phyloP scores from a whole-genome alignment of 2,329 filamentous ascomycete genomes.

The Ambrosiella xylebori region DNA sequence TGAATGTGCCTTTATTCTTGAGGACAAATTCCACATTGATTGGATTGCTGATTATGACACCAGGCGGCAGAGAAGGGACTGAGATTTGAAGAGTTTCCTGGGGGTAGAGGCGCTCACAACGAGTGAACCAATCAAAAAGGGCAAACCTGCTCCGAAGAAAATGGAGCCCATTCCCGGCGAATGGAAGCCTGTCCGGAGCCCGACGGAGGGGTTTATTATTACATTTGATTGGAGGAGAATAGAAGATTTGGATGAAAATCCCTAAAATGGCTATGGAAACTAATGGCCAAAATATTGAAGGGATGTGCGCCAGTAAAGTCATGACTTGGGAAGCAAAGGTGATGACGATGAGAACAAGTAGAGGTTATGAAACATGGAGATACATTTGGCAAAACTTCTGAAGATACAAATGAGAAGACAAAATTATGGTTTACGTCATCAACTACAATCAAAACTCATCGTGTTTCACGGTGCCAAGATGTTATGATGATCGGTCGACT shows the following conservation, averaged over 20 bases:
- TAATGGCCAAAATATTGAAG: neutral
- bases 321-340: too few relatives aligned
- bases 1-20: conserved; percentile 41
- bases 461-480: neutral
- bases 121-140: conserved; percentile 45
- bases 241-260: conserved; percentile 37
- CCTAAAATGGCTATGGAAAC: conserved; percentile 25
- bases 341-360: too few relatives aligned
- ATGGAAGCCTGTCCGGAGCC: conserved; percentile 32
- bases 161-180: conserved; percentile 42
- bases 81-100: conserved; percentile 44
- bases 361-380: too few relatives aligned
- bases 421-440: too few relatives aligned
- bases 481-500: neutral
- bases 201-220: conserved; percentile 15
- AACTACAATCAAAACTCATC: neutral
- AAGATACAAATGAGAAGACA: too few relatives aligned
- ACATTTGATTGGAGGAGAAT: conserved; percentile 17
- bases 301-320: too few relatives aligned
- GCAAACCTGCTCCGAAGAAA: conserved; percentile 43
- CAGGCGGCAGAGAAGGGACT: conserved; percentile 44
- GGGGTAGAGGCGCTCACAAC: conserved; percentile 37
- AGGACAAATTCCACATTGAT: conserved; percentile 45
- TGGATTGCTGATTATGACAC: conserved; percentile 45
- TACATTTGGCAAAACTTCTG: too few relatives aligned